Conservation (phyloP, 129 eudicot species). For the Artemisia argyi region DNA sequence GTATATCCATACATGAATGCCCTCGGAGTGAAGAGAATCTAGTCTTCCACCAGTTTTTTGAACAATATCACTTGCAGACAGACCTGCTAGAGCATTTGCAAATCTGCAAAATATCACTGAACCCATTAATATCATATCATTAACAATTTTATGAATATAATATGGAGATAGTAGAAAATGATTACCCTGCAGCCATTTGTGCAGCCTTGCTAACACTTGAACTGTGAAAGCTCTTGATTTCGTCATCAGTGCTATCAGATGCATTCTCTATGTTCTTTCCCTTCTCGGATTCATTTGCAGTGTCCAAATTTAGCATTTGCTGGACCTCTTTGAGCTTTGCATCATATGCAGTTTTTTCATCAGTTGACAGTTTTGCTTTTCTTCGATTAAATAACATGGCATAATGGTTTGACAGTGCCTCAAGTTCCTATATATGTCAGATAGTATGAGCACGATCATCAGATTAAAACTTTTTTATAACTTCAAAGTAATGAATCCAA, state of each 20-base stretch:
- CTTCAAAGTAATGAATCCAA: too few species aligned
- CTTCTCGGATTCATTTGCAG: slow-evolving; percentile 58
- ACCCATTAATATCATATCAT: slow-evolving; percentile 7
- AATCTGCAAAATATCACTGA: slow-evolving; percentile 57
- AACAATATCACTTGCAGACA: slow-evolving; percentile 71
- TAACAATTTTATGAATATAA: too few species aligned
- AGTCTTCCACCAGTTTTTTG: too few species aligned
- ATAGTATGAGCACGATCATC: too few species aligned
- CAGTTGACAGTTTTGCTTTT: slow-evolving; percentile 81
- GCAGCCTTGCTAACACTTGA: slow-evolving; percentile 92
- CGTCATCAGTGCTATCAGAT: slow-evolving; percentile 47
- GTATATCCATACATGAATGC: too few species aligned
- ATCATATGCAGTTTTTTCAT: slow-evolving; percentile 71
- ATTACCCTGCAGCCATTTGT: slow-evolving; percentile 95
- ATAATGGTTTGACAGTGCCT: slow-evolving; percentile 91
- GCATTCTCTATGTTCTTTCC: slow-evolving; percentile 77
- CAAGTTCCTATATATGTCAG: slow-evolving; percentile 57
- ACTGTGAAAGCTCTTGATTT: slow-evolving; percentile 71
- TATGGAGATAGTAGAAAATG: neutral
- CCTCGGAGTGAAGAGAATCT: too few species aligned
- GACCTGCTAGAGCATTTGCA: slow-evolving; percentile 73
- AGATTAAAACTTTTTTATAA: too few species aligned
- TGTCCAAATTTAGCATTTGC: slow-evolving; percentile 61
- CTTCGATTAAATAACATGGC: slow-evolving; percentile 78
- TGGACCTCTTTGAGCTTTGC: slow-evolving; percentile 91